Evolutionary conservation across 306 rosid genomes (phyloP), one percentile per base, ranked within the genome.

Genomic region (Pyrus betulifolia): DNA sequence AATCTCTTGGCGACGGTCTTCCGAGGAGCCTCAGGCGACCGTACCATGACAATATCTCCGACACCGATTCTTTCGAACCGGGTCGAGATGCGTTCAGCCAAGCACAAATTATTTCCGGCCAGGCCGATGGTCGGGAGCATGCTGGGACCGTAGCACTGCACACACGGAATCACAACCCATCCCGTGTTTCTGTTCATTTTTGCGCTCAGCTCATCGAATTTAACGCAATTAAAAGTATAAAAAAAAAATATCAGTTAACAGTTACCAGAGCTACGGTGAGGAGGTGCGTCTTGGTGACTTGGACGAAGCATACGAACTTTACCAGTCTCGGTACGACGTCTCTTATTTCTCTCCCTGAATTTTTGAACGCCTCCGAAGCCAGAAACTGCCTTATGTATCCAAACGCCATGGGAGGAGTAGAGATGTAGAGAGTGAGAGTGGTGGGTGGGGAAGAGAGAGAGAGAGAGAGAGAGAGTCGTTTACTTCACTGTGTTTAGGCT

Each of bases 91-190:
- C 77, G 88, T 49, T 93, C 98, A 0, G 82, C 77, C 40, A 91
- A 52, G 35, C 79, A 45, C 68, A 84, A 0, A 40, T 35, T 72
- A 4, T 42, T 42, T 8, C 76, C 63, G 0, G 68, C 80, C 40
- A 80, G 72, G 67, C 79, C 85, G 1, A 91, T 52, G 61, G 87
- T 33, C 19, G 97, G 98, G 85, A 91, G 85, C 98, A 93, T 93
- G 84, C 98, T 93, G 68, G 98, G 89, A 75, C 98, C 98, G 59
- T 8, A 14, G 66, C 81, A 44, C 98, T 93, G 87, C 86, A 82
- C 14, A 57, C 82, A 76, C 17, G 6, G 38, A 30, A 86, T 70
- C 61, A 61, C 40, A 30, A 38, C 71, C 38, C 51, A 45, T 69
- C 65, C 31, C 13, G 62, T 5, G 57, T 25, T 67, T 38, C 55